Evolutionary conservation across 1,139 yeast species (phyloP), one percentile per base, ranked within the genome.

Genomic region (Magnusiomyces magnusii): DNA sequence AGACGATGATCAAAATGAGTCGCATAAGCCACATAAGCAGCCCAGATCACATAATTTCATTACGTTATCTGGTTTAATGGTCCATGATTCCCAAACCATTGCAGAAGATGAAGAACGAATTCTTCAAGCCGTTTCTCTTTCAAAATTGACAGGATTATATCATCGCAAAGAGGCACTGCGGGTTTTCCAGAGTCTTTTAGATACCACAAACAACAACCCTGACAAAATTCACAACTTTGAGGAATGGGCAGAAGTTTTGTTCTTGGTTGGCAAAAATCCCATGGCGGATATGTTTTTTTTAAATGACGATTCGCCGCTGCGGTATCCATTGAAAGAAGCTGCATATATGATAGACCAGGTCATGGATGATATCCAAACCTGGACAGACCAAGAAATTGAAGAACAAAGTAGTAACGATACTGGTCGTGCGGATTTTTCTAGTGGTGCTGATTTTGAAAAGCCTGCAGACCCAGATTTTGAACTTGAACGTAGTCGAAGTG

Each of bases 191-290:
- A 19, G 17, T 17, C 51, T 53, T 39, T 41, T 44, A 13, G 39
- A 41, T 15, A 39, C 47, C 10, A 31, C 31, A 3, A 53, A 44
- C 23, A 21, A 53, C 27, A 28, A 41, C 44, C 56, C 56, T 2
- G 41, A 53, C 51, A 53, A 53, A 24, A n/a, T 53, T 28, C 51
- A 53, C 31, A 23, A 13, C 15, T 53, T 42, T 23, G 51, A 53
- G 23, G 56, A 53, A 42, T 53, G 56, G 56, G 51, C 41, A 2
- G 51, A 41, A 17, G 36, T 51, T 19, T 36, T 25, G 10, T 36
- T 36, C 21, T 24, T 51, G 7, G 19, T 39, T 3, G 54, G 54
- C n/a, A 39, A 51, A 23, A 25, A 36, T 13, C 54, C 54, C 34
- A 36, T 51, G 54, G 34, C 34, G 13, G 34, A 36, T 17, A 51